Evolutionary conservation across 805 yeast species (phyloP).

Genomic region (Cyberlindnera petersonii): DNA sequence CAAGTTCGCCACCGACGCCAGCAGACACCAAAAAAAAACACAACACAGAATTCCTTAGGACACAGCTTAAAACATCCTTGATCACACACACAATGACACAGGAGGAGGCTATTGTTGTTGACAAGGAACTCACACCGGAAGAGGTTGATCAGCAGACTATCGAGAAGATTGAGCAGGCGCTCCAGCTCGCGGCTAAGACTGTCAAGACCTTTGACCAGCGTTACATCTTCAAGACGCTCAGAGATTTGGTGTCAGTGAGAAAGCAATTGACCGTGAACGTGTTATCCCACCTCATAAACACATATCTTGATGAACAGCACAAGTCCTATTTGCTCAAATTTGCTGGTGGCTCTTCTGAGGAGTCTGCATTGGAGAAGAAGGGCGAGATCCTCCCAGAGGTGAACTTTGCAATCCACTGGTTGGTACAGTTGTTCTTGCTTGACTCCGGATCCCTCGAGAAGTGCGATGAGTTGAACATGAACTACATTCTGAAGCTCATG

Average conservation of each 20-base stretch:
- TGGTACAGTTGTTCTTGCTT: constrained; percentile 72
- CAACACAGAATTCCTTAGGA: too few relatives aligned
- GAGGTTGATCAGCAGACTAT: constrained; percentile 31
- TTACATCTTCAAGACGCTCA: constrained; percentile 77
- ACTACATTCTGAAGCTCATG: constrained; percentile 44
- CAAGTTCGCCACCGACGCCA: constrained; percentile 3
- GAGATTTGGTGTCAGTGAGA: constrained; percentile 77
- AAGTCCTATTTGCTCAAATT: constrained; percentile 40
- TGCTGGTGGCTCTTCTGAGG: constrained; percentile 35
- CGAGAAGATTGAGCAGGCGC: constrained; percentile 30
- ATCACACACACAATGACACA: constrained; percentile 23
- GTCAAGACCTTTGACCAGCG: constrained; percentile 78
- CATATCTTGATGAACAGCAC: constrained; percentile 50
- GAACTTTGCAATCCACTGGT: constrained; percentile 72
- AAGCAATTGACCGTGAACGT: constrained; percentile 52
- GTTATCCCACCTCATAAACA: constrained; percentile 51
- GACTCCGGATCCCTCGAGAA: constrained; percentile 51
- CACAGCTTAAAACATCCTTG: too few relatives aligned
- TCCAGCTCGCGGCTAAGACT: constrained; percentile 46
- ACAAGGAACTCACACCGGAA: constrained; percentile 27
- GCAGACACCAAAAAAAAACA: too few relatives aligned
- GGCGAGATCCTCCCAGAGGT: constrained; percentile 66
- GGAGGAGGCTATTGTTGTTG: constrained; percentile 26
- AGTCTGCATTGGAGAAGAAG: constrained; percentile 20
- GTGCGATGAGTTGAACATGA: constrained; percentile 50